Base-by-base conservation (phyloP, 805 yeast species). In the Monosporozyma servazzii region DNA sequence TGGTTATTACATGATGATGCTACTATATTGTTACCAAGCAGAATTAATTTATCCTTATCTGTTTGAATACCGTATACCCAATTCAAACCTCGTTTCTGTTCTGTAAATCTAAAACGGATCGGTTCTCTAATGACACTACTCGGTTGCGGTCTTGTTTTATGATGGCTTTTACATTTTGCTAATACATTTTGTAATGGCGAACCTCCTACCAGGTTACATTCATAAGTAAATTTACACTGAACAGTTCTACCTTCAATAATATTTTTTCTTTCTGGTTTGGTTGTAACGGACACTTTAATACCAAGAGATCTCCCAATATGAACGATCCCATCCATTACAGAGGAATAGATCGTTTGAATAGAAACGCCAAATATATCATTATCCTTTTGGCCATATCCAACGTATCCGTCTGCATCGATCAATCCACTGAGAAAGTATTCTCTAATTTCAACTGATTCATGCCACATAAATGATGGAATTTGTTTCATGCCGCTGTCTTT, bases 361-460 rank as follows among this genome's bases (percentile, higher is more conserved):
- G 68, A 54, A 13, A 69, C 73, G 42, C 56, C 55, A 44, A 50
- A 53, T 42, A 53, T 50, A 23, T 55, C 57, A 5, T 52, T 45
- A 13, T 51, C 58, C 33, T 54, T 58, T 15, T 52, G 53, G 27
- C 56, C 54, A 37, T 55, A 54, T 40, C 55, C 49, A 17, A 70
- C 71, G 33, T 56, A 51, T 18, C 76, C 76, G 53, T 67, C 64
- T 10, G 74, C 58, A 52, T 73, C 78, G 52, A 74, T 60, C 30
- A 75, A 56, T 54, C 77, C 79, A 27, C 78, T 77, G 49, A 75
- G 48, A 54, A 70, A 72, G 7, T 65, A 59, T 62, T 75, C 78
- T 51, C 79, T 69, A 30, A 73, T 71, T n/a, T 58, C 64, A 31
- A 73, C 53, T 31, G 66, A 59, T 48, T 73, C 78, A 47, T 57